Evolutionary conservation across 1,139 yeast genomes (phyloP).

Genomic region (Nakaseomyces nivariensis): DNA sequence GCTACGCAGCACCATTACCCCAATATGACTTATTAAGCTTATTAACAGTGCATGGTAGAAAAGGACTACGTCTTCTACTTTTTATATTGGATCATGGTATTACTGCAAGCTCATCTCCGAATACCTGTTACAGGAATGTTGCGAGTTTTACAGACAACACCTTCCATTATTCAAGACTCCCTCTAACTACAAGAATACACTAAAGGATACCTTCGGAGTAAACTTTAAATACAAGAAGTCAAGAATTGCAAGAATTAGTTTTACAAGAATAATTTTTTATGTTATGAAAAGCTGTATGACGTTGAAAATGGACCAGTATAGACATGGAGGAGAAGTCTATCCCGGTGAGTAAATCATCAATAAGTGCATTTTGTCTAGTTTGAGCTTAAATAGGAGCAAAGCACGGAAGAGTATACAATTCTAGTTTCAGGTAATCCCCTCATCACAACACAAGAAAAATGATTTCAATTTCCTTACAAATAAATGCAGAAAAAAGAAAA

Average conservation of each 20-base stretch:
- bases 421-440: conserved; percentile 2
- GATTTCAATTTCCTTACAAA: not conserved
- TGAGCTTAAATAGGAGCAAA: conserved; percentile 94
- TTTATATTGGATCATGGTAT: no score
- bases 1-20: no score
- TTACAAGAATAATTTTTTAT: not conserved
- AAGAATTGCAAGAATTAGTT: not conserved
- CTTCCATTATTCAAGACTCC: no score
- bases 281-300: conserved; percentile 29
- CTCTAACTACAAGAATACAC: no score
- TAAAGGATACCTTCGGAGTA: no score
- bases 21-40: no score
- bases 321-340: conserved; percentile 32
- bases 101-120: no score
- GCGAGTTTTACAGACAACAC: no score
- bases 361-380: conserved; percentile 62
- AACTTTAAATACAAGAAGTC: no score
- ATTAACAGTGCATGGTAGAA: no score
- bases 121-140: no score
- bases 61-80: no score
- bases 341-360: conserved; percentile 57
- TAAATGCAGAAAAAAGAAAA: not conserved
- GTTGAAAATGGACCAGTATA: conserved; percentile 62
- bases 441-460: not conserved
- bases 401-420: conserved; percentile 35